phyloP scores from a whole-genome alignment of 2,329 filamentous ascomycete genomes.

The Lasiodiplodia sp. region DNA sequence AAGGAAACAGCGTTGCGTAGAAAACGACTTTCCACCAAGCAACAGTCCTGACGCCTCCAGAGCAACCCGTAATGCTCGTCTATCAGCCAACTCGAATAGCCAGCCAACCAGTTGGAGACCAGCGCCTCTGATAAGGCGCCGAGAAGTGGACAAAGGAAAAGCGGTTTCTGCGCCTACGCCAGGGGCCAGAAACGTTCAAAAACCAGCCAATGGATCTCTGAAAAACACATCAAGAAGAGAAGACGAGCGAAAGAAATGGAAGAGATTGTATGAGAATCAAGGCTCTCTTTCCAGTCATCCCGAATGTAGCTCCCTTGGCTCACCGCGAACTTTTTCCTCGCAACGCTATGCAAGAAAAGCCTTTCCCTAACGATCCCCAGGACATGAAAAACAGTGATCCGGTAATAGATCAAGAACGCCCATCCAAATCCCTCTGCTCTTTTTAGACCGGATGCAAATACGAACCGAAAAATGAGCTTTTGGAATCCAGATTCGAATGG shows the following conservation, averaged over 20 bases:
- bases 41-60: not conserved
- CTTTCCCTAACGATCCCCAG: not conserved
- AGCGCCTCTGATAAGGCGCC: not conserved
- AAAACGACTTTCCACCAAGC: not conserved
- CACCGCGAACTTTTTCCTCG: not conserved
- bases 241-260: not conserved
- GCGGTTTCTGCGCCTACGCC: not conserved
- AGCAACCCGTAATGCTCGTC: not conserved
- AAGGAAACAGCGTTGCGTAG: not conserved
- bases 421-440: conserved; percentile 6
- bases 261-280: not conserved
- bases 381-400: not conserved
- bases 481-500: not conserved
- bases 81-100: not conserved
- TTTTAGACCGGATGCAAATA: not conserved
- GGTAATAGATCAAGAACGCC: conserved; percentile 12
- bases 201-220: not conserved
- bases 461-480: conserved; percentile 12
- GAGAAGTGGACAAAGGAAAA: not conserved
- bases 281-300: not conserved
- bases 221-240: conserved; percentile 2
- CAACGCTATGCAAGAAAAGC: conserved; percentile 25
- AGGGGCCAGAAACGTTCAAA: not conserved
- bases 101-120: not conserved
- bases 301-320: not conserved